These are phyloP conservation scores for Plasmodium blacklocki DNA, from an alignment of 169 alveolate genomes.

Conservation along the genomic window DNA sequence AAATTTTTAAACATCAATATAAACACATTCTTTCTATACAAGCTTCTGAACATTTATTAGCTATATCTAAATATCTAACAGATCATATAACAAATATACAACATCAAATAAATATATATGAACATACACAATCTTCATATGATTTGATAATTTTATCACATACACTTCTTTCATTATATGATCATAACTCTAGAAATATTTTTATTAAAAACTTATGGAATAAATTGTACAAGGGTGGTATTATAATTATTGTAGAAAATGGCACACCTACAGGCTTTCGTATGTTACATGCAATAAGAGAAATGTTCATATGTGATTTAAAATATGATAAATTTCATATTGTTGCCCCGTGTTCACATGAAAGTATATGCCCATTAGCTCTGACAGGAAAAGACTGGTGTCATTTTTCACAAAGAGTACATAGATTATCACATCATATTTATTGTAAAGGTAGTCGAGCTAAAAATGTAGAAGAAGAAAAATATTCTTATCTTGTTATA, in stretches of 20 bases:
- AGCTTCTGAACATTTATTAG: slow-evolving; percentile 79
- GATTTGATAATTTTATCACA: slow-evolving; percentile 82
- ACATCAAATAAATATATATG: slow-evolving; percentile 81
- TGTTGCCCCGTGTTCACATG: slow-evolving; percentile 93
- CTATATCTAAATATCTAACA: slow-evolving; percentile 78
- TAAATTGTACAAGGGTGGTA: slow-evolving; percentile 76
- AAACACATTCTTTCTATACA: slow-evolving; percentile 78
- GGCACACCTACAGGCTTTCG: slow-evolving; percentile 95
- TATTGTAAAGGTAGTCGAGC: slow-evolving; percentile 87
- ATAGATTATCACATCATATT: slow-evolving; percentile 88
- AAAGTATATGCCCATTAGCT: slow-evolving; percentile 91
- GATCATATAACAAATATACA: slow-evolving; percentile 75
- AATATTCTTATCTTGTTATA: slow-evolving; percentile 86
- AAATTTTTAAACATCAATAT: slow-evolving; percentile 61
- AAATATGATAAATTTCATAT: slow-evolving; percentile 84
- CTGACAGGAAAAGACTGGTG: slow-evolving; percentile 93
- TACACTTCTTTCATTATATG: slow-evolving; percentile 31
- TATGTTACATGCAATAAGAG: slow-evolving; percentile 88
- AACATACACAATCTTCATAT: slow-evolving; percentile 21
- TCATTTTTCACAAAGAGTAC: slow-evolving; percentile 89
- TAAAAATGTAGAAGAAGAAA: slow-evolving; percentile 87
- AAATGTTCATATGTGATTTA: slow-evolving; percentile 88
- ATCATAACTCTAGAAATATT: slow-evolving; percentile 74
- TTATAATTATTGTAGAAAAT: slow-evolving; percentile 84
- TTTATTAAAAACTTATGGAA: slow-evolving; percentile 84